phyloP scores from a whole-genome alignment of 2,329 filamentous ascomycete species.

The Ceratocystis colombiana region DNA sequence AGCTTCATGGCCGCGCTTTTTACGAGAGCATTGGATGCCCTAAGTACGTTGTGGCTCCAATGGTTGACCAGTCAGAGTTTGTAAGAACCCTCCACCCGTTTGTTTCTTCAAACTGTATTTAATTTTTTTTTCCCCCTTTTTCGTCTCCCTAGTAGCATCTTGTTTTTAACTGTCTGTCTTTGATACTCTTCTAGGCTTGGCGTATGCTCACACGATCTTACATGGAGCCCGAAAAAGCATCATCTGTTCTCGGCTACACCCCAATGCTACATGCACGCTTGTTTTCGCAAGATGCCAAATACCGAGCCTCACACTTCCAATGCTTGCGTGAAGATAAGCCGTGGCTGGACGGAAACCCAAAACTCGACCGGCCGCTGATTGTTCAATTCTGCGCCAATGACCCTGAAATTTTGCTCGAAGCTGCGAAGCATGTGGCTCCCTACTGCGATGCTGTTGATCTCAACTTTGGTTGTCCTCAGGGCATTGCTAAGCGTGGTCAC shows the following conservation, averaged over 20 bases:
- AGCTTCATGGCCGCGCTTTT: constrained; percentile 76
- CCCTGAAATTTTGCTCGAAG: constrained; percentile 64
- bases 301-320: constrained; percentile 74
- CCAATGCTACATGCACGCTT: constrained; percentile 94
- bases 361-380: constrained; percentile 76
- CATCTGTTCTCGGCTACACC: constrained; percentile 71
- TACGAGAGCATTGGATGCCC: constrained; percentile 92
- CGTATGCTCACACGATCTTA: constrained; percentile 92
- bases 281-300: constrained; percentile 65
- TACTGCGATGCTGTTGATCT: constrained; percentile 93
- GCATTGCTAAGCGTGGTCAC: constrained; percentile 79
- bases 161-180: constrained; percentile 11
- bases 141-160: background rate
- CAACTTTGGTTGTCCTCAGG: constrained; percentile 92
- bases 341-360: constrained; percentile 78
- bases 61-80: constrained; percentile 98
- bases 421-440: constrained; percentile 67
- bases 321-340: constrained; percentile 33
- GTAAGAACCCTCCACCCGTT: constrained; percentile 39
- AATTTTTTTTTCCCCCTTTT: background rate
- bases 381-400: constrained; percentile 96
- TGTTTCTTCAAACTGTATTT: constrained; percentile 31
- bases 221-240: constrained; percentile 55
- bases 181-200: constrained; percentile 59
- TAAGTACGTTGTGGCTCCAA: constrained; percentile 82